Conservation (phyloP, 805 yeast genomes). For the Vanderwaltozyma verrucispora region DNA sequence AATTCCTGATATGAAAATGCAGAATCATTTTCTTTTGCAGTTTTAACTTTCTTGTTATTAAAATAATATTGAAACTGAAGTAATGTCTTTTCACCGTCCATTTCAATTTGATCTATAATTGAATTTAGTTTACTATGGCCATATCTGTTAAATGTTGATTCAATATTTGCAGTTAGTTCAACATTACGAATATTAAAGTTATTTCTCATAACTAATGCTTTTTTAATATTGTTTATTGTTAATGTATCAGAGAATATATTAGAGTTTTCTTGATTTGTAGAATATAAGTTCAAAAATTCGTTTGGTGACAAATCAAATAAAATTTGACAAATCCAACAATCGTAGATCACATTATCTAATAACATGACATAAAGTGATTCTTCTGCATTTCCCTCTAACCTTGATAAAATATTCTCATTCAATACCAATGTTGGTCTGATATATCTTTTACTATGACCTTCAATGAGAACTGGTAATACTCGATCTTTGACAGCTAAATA, state of each 20-base stretch:
- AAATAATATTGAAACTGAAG: slow-evolving; percentile 13
- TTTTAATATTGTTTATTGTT: slow-evolving; percentile 8
- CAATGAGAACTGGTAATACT: slow-evolving; percentile 47
- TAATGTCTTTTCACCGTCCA: slow-evolving; percentile 16
- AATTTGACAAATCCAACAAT: slow-evolving; percentile 36
- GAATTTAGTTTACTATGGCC: slow-evolving; percentile 3
- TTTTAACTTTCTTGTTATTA: slow-evolving; percentile 3
- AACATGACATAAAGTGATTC: slow-evolving; percentile 32
- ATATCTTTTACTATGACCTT: slow-evolving; percentile 31
- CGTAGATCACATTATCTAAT: slow-evolving; percentile 40
- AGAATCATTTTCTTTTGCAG: background rate
- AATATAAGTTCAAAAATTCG: slow-evolving; percentile 19
- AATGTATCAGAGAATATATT: slow-evolving; percentile 4
- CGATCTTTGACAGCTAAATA: slow-evolving; percentile 40
- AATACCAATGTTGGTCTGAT: slow-evolving; percentile 31
- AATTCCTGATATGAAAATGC: slow-evolving; percentile 18
- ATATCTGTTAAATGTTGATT: background rate
- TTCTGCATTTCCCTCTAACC: slow-evolving; percentile 22
- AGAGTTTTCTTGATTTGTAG: background rate
- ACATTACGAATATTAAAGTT: slow-evolving; percentile 32
- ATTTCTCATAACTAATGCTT: slow-evolving; percentile 23
- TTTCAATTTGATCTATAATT: slow-evolving; percentile 12
- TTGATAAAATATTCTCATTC: slow-evolving; percentile 29
- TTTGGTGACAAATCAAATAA: slow-evolving; percentile 15
- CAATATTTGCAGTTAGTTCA: slow-evolving; percentile 13